Base-by-base conservation (phyloP, 306 rosid genomes). In the Vigna angularis region DNA sequence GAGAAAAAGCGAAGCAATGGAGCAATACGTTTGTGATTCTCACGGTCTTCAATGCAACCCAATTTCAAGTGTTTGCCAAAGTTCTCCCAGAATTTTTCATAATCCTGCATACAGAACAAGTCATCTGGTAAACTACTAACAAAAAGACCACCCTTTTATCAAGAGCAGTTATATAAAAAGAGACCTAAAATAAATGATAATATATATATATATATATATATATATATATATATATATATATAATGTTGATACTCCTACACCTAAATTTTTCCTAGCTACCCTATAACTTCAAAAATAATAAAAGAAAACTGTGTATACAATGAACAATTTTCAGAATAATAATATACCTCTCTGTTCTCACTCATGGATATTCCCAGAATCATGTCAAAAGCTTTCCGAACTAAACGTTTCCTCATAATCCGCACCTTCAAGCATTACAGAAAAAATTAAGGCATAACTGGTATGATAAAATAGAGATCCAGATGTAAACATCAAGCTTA, bases 11-110 rank as follows among this genome's bases (percentile, higher is more conserved):
- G 91, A 57, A 96, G 99, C 87, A 96, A 79, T 0, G 98, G 99
- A 66, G 93, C 99, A 85, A 93, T 83, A 34, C 99, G 97, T 78
- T 96, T 96, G 90, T 96, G 98, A 78, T 96, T 96, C 75, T 91
- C 99, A 47, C 90, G 94, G 86, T 96, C 99, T 84, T 96, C 99
- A 81, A 96, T 93, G 84, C 99, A 96, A 72, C 99, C 99, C 82
- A 96, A 75, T 85, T 96, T 96, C 87, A 96, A 65, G 85, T 87
- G 87, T 77, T 96, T 96, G 77, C 99, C 99, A 79, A 91, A 96
- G 83, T 90, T 96, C 20, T 96, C 98, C 93, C 96, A 96, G 77
- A 96, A 96, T 78, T 81, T 93, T 36, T 90, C 99, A 82, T 96
- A 96, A 76, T 96, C 98, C 99, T 96, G 87, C 79, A 85, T 20